These are phyloP conservation scores for Ambrosiella cleistominuta DNA, from an alignment of 2,329 filamentous ascomycete genomes.

Conservation along the genomic window DNA sequence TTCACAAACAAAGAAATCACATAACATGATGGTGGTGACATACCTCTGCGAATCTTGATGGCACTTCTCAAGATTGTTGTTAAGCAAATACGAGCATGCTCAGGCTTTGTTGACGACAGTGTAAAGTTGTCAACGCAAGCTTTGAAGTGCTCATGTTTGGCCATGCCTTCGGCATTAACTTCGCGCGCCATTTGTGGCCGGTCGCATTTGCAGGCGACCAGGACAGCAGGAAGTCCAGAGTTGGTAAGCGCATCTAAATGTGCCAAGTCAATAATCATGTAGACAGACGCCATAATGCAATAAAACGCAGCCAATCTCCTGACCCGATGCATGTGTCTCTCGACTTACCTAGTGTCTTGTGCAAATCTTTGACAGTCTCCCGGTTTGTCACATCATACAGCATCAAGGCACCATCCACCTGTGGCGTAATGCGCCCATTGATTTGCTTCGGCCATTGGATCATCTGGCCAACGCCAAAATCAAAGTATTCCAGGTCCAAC, in stretches of 20 bases:
- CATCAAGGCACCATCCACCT: constrained; percentile 66
- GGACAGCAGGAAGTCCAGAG: constrained; percentile 54
- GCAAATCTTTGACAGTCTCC: constrained; percentile 56
- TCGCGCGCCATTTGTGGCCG: constrained; percentile 51
- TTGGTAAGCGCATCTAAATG: constrained; percentile 52
- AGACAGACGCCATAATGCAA: neutral
- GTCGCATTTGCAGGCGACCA: constrained; percentile 86
- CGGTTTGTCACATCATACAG: constrained; percentile 76
- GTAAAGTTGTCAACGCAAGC: constrained; percentile 57
- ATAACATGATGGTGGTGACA: neutral
- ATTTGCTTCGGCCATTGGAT: constrained; percentile 52
- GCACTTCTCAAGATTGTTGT: constrained; percentile 57
- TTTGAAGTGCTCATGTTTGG: constrained; percentile 44
- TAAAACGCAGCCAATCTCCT: constrained; percentile 2
- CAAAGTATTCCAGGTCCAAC: constrained; percentile 47
- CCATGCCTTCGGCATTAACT: constrained; percentile 49
- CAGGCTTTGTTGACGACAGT: constrained; percentile 50
- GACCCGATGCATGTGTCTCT: neutral
- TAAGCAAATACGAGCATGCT: constrained; percentile 59
- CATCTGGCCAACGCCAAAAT: constrained; percentile 36
- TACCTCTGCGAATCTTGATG: constrained; percentile 51
- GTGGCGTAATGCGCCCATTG: constrained; percentile 53
- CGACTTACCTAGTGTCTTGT: constrained; percentile 60
- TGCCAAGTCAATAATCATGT: neutral
- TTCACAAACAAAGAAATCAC: neutral